Base-by-base conservation (phyloP, 257 asterid species). In the Salvia miltiorrhiza region DNA sequence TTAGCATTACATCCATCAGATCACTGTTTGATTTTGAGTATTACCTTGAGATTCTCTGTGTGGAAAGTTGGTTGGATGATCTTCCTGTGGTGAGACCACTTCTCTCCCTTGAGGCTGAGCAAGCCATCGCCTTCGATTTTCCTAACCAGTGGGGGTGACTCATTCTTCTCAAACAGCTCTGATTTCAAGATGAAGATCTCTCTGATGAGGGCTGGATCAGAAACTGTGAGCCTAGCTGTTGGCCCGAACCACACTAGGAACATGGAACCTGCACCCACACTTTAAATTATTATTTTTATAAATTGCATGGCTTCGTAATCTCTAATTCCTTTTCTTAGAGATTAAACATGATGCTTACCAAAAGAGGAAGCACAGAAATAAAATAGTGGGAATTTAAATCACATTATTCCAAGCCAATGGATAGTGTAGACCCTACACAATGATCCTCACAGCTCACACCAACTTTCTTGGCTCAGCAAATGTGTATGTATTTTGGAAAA, bases 61-160 rank as follows among this genome's bases (percentile, higher is more conserved):
- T 93, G 88, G 76, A 93, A 93, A 53, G 85, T 78, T 12, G 95
- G 99, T 54, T 89, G 90, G 35, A 93, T 74, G 55, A 90, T 80
- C 81, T 83, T 90, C 71, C 97, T 81, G 4, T 87, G 97, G 85
- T 90, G 86, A 78, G 97, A 95, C 99, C 97, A 93, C 82, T 90
- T 93, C 60, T 88, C 87, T 19, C 95, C 99, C 64, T 86, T 82
- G 56, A 93, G 94, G 37, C 84, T 93, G 52, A 87, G 58, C 72
- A 93, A 72, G 2, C 99, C 97, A 57, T 87, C 95, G 2, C 99
- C 97, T 86, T 93, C 97, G 57, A 93, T 86, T 56, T 84, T 90
- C 79, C 86, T 75, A n/a, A 91, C 95, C 0, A 85, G 81, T 17
- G 79, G 83, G 20, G 97, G 97, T 0, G 96, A 69, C 33, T 93